A percentile compares a stretch with the other conserved stretches of the same genome.
Evolutionary conservation across 257 asterid species (phyloP).

Genomic region (Jacaranda copaia): DNA sequence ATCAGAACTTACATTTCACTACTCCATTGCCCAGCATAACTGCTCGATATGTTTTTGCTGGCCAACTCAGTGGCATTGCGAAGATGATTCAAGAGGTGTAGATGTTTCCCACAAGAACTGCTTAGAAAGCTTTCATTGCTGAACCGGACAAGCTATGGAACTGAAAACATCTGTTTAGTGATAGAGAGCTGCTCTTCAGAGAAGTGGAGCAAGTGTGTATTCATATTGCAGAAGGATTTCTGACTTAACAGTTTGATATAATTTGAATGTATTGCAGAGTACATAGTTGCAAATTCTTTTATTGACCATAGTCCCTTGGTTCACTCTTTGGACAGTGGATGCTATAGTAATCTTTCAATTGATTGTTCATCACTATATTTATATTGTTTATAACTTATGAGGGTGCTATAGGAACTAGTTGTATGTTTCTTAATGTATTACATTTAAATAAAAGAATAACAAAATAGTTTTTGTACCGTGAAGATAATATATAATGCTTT

Average conservation of each 20-base stretch:
- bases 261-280: constrained; percentile 12
- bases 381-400: no score
- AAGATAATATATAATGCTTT: not conserved
- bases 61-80: not conserved
- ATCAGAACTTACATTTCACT: not conserved
- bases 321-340: not conserved
- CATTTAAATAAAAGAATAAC: no score
- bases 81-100: not conserved
- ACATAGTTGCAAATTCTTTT: not conserved
- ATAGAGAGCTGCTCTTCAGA: not conserved
- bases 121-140: constrained; percentile 12
- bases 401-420: no score
- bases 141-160: not conserved
- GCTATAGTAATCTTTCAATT: not conserved
- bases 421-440: no score
- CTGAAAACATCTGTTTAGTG: constrained; percentile 1
- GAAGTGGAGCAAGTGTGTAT: not conserved
- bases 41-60: not conserved
- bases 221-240: not conserved
- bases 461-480: no score
- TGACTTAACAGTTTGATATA: not conserved
- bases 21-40: not conserved
- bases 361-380: no score
- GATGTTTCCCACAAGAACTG: no score
- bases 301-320: not conserved